Conservation (phyloP, 176 grass and related monocot species). For the Aegilops speltoides region DNA sequence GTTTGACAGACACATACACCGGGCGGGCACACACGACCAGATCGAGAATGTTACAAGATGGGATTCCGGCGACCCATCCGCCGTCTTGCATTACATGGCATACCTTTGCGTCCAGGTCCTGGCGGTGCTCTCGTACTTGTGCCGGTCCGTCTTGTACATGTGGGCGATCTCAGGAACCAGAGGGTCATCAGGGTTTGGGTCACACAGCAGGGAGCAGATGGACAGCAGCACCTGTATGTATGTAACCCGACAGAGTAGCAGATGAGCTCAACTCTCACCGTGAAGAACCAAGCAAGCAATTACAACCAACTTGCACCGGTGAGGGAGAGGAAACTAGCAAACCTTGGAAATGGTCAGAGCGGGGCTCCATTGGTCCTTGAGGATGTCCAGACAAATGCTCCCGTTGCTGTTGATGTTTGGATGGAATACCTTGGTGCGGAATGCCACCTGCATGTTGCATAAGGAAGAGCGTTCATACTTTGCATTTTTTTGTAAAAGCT, state of each 20-base stretch:
- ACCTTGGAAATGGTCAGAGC: conserved; percentile 78
- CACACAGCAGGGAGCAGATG: conserved; percentile 69
- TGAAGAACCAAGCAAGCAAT: neutral
- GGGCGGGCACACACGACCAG: neutral
- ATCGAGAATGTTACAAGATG: conserved; percentile 4
- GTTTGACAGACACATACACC: neutral
- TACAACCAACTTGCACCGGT: neutral
- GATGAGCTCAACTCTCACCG: neutral
- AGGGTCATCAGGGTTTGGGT: conserved; percentile 75
- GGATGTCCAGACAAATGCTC: conserved; percentile 79
- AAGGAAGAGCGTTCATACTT: neutral
- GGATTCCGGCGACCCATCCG: neutral
- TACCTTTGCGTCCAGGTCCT: conserved; percentile 85
- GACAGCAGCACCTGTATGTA: conserved; percentile 57
- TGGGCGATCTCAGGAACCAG: conserved; percentile 80
- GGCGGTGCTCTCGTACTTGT: conserved; percentile 70
- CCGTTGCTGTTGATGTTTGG: conserved; percentile 83
- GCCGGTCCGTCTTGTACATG: conserved; percentile 74
- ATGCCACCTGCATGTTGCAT: conserved; percentile 59
- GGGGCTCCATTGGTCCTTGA: conserved; percentile 86
- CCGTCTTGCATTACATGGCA: conserved; percentile 45
- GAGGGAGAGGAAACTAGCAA: neutral
- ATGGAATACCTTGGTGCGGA: conserved; percentile 77
- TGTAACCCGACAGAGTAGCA: neutral
- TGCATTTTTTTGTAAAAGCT: neutral